Conservation (phyloP, 2,329 filamentous ascomycete genomes). For the Diaporthe sp. region DNA sequence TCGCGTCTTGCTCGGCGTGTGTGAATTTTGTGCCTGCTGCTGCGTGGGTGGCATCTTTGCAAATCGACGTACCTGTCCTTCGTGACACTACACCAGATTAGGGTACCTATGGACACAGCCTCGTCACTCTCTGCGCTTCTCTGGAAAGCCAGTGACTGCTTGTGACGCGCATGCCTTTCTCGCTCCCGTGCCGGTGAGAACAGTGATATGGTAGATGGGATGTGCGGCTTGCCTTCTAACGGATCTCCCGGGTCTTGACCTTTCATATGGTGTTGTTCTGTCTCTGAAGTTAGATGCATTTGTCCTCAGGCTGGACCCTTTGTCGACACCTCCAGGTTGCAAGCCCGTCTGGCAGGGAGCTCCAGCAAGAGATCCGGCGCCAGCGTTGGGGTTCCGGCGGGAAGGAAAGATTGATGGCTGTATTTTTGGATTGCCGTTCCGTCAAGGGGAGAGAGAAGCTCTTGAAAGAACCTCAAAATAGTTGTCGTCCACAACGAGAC, state of each 20-base stretch:
- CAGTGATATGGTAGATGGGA: not conserved
- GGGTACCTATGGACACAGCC: not conserved
- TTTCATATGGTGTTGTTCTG: not conserved
- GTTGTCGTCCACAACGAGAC: too few species aligned
- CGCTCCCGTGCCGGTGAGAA: not conserved
- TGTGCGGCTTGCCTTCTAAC: not conserved
- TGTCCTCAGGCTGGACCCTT: not conserved
- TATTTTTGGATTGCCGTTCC: too few species aligned
- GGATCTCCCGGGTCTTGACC: not conserved
- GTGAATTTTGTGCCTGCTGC: not conserved
- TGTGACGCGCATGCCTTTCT: not conserved
- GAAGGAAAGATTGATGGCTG: not conserved
- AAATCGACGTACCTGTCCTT: not conserved
- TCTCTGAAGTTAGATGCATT: not conserved
- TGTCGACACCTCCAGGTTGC: not conserved
- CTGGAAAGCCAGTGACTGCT: not conserved
- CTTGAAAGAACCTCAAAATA: not conserved
- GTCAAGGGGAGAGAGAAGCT: accelerated
- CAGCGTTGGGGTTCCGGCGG: not conserved
- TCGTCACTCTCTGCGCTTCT: not conserved
- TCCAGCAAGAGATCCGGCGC: not conserved
- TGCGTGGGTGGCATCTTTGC: not conserved
- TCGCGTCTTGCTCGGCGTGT: not conserved
- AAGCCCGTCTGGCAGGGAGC: not conserved
- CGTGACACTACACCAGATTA: not conserved